These are phyloP conservation scores for Botrytis fragariae DNA, from an alignment of 2,329 filamentous ascomycete species.

Conservation along the genomic window DNA sequence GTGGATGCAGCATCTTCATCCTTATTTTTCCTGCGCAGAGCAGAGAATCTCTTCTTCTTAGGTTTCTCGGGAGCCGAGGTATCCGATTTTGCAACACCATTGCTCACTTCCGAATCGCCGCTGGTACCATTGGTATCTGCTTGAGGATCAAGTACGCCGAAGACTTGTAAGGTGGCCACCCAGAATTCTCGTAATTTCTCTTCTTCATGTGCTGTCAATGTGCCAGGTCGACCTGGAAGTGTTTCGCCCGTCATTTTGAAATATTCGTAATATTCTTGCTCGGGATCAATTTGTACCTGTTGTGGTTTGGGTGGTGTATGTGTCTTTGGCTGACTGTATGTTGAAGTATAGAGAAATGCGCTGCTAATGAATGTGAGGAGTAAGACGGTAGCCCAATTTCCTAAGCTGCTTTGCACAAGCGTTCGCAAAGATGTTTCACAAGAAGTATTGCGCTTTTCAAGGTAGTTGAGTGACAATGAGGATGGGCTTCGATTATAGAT, in stretches of 20 bases:
- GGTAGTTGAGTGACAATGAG: not conserved
- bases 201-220: conserved; percentile 85
- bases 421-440: conserved; percentile 7
- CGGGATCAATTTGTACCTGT: conserved; percentile 5
- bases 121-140: conserved; percentile 36
- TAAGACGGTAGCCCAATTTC: conserved; percentile 12
- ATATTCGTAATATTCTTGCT: conserved; percentile 23
- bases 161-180: conserved; percentile 71
- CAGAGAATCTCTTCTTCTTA: conserved; percentile 69
- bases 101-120: conserved; percentile 25
- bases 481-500: not conserved
- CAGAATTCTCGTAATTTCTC: conserved; percentile 86
- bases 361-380: conserved; percentile 21
- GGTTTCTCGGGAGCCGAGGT: conserved; percentile 50
- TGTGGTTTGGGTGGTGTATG: not conserved
- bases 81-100: conserved; percentile 30
- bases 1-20: conserved; percentile 48
- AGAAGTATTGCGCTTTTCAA: conserved; percentile 11
- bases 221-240: conserved; percentile 74
- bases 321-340: conserved; percentile 9
- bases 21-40: conserved; percentile 65
- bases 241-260: conserved; percentile 44
- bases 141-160: conserved; percentile 55
- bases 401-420: conserved; percentile 14
- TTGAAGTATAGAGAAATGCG: conserved; percentile 22